Evolutionary conservation across 139 green algal species (phyloP), one percentile per base, ranked within the genome.

Genomic region (Chlorella sp.): DNA sequence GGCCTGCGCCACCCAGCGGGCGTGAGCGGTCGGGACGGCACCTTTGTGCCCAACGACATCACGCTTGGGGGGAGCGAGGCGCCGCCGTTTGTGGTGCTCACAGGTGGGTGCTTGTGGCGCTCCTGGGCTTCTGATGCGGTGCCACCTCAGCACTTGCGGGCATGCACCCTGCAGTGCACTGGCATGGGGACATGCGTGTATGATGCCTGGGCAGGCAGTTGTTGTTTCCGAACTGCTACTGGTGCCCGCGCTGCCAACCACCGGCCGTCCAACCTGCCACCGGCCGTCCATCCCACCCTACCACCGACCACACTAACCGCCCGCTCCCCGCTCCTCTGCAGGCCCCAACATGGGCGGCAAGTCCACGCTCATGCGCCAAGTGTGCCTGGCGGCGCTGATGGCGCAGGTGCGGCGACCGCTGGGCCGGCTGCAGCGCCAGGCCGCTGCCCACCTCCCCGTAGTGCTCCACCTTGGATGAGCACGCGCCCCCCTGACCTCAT

Each of bases 331-430:
- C 34, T 2, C 48, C 46, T 28, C 22, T n/a, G 88, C 92, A 75
- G 94, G 97, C 3, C 96, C 97, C 76, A 99, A 99, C 92, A 99
- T 99, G 97, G 97, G 97, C 69, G 97, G 97, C 85, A 99, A 99
- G 89, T 94, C 88, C 81, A 99, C 97, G 13, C 90, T 99, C 67
- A 91, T 99, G 86, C 90, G 97, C 54, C 96, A 98, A 82, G 92
- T 95, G 30, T 99, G 96, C 89, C 93, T 99, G 48, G 94, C 96
- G 5, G 87, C 93, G 3, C 40, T 99, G 44, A 80, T 98, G 85
- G 96, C 95, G 4, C 96, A 98, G 90, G 92, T 96, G 77, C n/a
- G 87, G 6, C 14, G 38, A 38, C 68, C 68, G 67, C 17, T 65
- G 46, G 67, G 74, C 48, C 74, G 48, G 46, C 43, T 76, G 69